Evolutionary conservation across 2,329 filamentous ascomycete genomes (phyloP).

Genomic region (Sporothrix luriei): DNA sequence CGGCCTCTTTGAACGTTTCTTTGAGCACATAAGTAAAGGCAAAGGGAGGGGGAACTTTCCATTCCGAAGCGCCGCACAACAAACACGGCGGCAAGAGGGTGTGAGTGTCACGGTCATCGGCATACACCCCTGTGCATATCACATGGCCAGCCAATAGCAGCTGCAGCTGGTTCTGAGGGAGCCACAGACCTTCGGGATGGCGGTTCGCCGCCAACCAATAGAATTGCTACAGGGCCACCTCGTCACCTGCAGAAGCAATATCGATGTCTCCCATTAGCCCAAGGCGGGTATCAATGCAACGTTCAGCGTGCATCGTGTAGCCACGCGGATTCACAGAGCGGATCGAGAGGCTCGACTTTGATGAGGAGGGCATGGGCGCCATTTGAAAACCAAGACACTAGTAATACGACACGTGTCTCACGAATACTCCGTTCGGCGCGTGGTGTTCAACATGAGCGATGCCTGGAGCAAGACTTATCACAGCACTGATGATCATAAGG

Average conservation of each 20-base stretch:
- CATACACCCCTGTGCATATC: slow-evolving; percentile 30
- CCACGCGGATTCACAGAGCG: neutral
- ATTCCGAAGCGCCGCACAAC: slow-evolving; percentile 33
- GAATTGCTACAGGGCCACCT: too few species aligned
- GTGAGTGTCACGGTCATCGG: slow-evolving; percentile 30
- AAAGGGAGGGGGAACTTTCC: slow-evolving; percentile 16
- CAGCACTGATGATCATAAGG: too few species aligned
- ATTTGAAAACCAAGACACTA: neutral
- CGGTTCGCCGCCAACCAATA: slow-evolving; percentile 30
- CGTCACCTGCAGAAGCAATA: slow-evolving; percentile 27
- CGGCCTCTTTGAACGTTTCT: too few species aligned
- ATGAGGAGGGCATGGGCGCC: neutral
- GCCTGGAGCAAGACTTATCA: too few species aligned
- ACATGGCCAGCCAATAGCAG: slow-evolving; percentile 32
- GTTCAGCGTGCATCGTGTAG: neutral
- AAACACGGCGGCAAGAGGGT: slow-evolving; percentile 29
- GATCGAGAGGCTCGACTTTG: neutral
- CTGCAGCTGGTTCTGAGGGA: neutral
- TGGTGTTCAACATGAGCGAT: too few species aligned
- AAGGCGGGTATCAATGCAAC: neutral
- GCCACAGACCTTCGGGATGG: slow-evolving; percentile 24
- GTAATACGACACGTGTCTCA: too few species aligned
- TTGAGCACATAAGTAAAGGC: neutral
- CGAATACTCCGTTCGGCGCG: too few species aligned
- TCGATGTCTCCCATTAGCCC: neutral